phyloP scores from a whole-genome alignment of 305 asterid genomes.

The Fraxinus platypoda region DNA sequence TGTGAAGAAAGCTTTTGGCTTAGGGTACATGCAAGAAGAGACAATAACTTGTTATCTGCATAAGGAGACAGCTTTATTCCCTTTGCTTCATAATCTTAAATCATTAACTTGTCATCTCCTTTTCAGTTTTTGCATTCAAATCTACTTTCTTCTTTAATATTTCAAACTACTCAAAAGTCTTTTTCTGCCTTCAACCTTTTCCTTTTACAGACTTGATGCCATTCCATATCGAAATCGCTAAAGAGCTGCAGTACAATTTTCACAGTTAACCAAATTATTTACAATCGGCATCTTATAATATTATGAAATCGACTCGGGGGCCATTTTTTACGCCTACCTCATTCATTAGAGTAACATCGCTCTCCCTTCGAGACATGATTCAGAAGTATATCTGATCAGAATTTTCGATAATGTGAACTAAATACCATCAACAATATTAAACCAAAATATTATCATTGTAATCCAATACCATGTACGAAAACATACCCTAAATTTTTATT shows the following conservation, averaged over 20 bases:
- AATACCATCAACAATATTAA: not conserved
- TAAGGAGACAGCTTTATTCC: slow-evolving; percentile 54
- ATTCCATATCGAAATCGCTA: slow-evolving; percentile 7
- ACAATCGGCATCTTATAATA: not conserved
- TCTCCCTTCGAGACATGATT: not conserved
- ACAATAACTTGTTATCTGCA: slow-evolving; percentile 29
- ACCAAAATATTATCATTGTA: not conserved
- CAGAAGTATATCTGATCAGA: not conserved
- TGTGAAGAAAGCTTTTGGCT: slow-evolving; percentile 14
- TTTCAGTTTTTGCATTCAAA: slow-evolving; percentile 27
- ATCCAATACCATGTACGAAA: not conserved
- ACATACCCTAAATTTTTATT: not conserved
- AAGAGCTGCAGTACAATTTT: not conserved
- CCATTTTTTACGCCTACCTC: not conserved
- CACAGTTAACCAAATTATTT: not conserved
- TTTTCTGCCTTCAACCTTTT: slow-evolving; percentile 7
- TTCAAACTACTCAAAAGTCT: not conserved
- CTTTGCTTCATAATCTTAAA: slow-evolving; percentile 49
- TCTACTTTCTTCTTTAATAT: not conserved
- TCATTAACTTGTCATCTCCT: slow-evolving; percentile 33
- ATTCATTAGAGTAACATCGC: not conserved
- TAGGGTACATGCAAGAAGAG: slow-evolving; percentile 25
- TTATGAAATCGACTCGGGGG: not conserved
- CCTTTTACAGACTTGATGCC: slow-evolving; percentile 20
- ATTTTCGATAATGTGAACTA: not conserved